Percentiles rank a stretch among this genome's conserved stretches.
Conservation (phyloP, 495 filamentous ascomycete species). For the Clohesyomyces aquaticus region DNA sequence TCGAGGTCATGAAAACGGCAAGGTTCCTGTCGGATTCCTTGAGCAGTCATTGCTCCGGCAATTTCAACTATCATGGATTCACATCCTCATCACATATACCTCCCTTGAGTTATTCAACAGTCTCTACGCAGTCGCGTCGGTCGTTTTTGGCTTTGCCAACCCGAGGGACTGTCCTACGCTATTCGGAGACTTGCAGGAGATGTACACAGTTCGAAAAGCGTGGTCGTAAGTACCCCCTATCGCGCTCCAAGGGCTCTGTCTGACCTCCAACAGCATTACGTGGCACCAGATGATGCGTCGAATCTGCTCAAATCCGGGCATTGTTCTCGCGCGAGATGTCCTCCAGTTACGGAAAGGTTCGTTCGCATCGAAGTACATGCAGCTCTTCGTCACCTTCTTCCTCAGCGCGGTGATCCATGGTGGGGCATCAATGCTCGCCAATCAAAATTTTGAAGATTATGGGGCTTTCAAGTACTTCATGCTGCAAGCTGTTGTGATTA, state of each 20-base stretch:
- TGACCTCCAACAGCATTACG: neutral
- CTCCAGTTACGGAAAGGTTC: conserved; percentile 21
- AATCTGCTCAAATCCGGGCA: conserved; percentile 9
- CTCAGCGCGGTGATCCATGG: conserved; percentile 17
- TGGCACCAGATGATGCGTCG: conserved; percentile 27
- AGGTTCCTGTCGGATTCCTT: neutral
- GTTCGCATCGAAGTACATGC: conserved; percentile 28
- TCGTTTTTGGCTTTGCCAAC: conserved; percentile 4
- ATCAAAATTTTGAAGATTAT: conserved; percentile 5
- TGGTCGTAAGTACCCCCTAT: conserved; percentile 20
- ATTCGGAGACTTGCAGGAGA: conserved; percentile 17
- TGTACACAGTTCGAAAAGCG: conserved; percentile 22
- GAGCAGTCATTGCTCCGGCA: neutral
- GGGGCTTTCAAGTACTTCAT: conserved; percentile 8
- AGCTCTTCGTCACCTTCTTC: conserved; percentile 23
- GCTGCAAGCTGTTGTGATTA: conserved; percentile 17
- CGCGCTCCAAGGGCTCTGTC: neutral
- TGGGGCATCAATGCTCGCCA: neutral
- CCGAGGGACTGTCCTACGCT: conserved; percentile 24
- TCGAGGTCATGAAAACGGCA: conserved; percentile 13
- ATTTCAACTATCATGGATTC: conserved; percentile 4
- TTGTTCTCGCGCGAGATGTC: conserved; percentile 20
- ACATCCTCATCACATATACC: conserved; percentile 24
- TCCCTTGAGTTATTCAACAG: conserved; percentile 16
- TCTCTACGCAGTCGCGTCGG: conserved; percentile 3